phyloP scores from a whole-genome alignment of 257 asterid species.

The Nyctanthes arbortristis region DNA sequence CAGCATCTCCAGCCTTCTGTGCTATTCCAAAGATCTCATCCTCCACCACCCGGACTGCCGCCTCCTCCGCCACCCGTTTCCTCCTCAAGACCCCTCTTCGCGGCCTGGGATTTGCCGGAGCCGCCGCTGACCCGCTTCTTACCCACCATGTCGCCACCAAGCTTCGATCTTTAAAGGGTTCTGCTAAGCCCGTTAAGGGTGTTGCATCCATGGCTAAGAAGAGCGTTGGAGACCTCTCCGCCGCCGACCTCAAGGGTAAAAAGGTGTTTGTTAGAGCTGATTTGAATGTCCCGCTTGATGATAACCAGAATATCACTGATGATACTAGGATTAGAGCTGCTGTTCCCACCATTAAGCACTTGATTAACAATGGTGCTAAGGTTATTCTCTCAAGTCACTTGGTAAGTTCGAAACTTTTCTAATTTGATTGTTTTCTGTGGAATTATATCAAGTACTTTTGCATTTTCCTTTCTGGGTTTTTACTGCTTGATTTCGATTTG shows the following conservation, averaged over 20 bases:
- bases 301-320: conserved; percentile 60
- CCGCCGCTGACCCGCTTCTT: conserved; percentile 34
- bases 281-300: conserved; percentile 78
- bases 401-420: conserved; percentile 32
- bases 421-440: not conserved
- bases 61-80: conserved; percentile 32
- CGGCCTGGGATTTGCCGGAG: conserved; percentile 34
- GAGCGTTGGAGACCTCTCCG: conserved; percentile 65
- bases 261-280: conserved; percentile 74
- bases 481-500: not conserved
- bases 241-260: conserved; percentile 66
- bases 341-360: conserved; percentile 65
- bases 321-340: conserved; percentile 87
- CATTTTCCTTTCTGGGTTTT: not conserved
- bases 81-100: conserved; percentile 37
- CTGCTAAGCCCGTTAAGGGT: conserved; percentile 36
- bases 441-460: not conserved
- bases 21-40: conserved; percentile 34
- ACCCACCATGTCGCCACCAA: conserved; percentile 36
- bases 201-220: conserved; percentile 54
- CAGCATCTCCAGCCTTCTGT: conserved; percentile 38
- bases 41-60: conserved; percentile 22
- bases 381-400: conserved; percentile 63
- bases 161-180: conserved; percentile 38
- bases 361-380: conserved; percentile 63